Percentiles rank a stretch among this genome's conserved stretches.
Evolutionary conservation across 495 filamentous ascomycete genomes (phyloP).

Genomic region (Daldinia caldariorum): DNA sequence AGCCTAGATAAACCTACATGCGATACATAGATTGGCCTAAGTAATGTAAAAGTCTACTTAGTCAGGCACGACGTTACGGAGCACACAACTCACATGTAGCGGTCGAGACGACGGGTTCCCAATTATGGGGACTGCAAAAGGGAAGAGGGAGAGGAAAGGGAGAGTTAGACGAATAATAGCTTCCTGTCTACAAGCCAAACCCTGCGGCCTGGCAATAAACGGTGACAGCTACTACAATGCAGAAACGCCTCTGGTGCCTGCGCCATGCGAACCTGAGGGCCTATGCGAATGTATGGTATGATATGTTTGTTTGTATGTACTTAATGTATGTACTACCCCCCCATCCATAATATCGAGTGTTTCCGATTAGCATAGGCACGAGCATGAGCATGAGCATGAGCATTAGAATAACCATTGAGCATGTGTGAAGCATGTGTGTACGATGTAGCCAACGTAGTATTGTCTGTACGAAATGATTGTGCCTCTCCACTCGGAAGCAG

Average conservation of each 20-base stretch:
- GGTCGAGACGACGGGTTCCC: slow-evolving; percentile 23
- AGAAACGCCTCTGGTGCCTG: slow-evolving; percentile 39
- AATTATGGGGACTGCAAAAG: slow-evolving; percentile 22
- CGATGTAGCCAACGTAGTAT: slow-evolving; percentile 19
- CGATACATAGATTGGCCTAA: background rate
- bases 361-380: background rate
- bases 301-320: background rate
- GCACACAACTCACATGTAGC: slow-evolving; percentile 26
- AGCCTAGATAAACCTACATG: background rate
- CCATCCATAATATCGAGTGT: slow-evolving; percentile 36
- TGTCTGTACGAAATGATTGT: slow-evolving; percentile 38
- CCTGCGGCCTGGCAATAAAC: slow-evolving; percentile 13
- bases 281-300: slow-evolving; percentile 7
- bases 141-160: background rate
- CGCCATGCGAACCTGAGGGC: slow-evolving; percentile 42
- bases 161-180: slow-evolving; percentile 20
- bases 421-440: background rate
- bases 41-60: background rate
- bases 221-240: slow-evolving; percentile 31
- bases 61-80: slow-evolving; percentile 31
- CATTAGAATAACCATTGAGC: background rate
- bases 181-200: background rate
- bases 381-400: background rate
- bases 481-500: slow-evolving; percentile 43
- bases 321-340: slow-evolving; percentile 19